A percentile compares a stretch with the other conserved stretches of the same genome.
Conservation (phyloP, 192 early-diverging fungal species). For the Coemansia sp. region DNA sequence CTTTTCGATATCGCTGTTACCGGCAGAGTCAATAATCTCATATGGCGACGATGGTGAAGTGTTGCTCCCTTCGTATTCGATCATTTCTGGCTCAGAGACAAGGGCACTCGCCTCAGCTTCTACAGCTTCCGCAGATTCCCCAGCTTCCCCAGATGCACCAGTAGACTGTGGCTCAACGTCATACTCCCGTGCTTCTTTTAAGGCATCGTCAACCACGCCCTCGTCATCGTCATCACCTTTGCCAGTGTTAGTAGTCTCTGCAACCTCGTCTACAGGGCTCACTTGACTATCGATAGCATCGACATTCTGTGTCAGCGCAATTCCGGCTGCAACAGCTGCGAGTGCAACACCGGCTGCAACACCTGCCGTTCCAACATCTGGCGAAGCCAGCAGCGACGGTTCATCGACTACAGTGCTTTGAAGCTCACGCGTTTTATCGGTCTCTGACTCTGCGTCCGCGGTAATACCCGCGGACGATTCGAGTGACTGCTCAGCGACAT, state of each 20-base stretch:
- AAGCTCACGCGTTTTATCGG: background rate
- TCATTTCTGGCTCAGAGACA: conserved; percentile 16
- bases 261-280: background rate
- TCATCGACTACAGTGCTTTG: background rate
- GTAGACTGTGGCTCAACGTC: background rate
- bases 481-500: background rate
- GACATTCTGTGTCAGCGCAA: background rate
- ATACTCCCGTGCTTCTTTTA: background rate
- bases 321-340: background rate
- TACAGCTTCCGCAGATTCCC: background rate
- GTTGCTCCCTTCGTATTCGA: conserved; percentile 14
- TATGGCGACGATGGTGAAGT: conserved; percentile 19
- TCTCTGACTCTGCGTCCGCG: background rate
- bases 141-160: background rate
- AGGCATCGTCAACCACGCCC: background rate
- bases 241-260: background rate
- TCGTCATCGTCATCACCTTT: background rate
- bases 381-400: background rate
- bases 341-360: conserved; percentile 5
- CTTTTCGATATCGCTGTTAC: background rate
- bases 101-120: background rate
- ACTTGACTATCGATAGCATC: background rate
- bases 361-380: background rate
- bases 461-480: background rate
- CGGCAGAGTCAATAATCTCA: conserved; percentile 17